Percentiles rank a stretch among this genome's conserved stretches.
Evolutionary conservation across 2,329 filamentous ascomycete genomes (phyloP).

Genomic region (Mycosphaerella arachidis): DNA sequence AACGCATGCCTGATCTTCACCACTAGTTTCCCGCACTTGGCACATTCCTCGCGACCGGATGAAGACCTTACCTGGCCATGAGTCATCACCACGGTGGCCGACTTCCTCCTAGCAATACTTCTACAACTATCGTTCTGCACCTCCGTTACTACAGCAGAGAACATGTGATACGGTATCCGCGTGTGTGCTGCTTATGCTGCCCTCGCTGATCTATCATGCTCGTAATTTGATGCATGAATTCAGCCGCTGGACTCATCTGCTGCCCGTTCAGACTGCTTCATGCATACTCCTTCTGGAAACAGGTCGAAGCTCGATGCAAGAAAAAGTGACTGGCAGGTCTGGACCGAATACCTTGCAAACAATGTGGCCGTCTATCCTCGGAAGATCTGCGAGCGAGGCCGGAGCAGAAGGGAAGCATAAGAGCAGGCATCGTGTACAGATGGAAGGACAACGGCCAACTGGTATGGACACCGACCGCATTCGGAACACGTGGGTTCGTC

Average conservation of each 20-base stretch:
- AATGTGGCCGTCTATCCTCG: constrained; percentile 4
- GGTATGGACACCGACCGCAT: constrained; percentile 13
- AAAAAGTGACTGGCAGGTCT: constrained; percentile 4
- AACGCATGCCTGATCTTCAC: not conserved
- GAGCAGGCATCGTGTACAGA: constrained; percentile 47
- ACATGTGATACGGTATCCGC: not conserved
- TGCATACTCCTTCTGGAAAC: constrained; percentile 10
- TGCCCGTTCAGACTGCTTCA: constrained; percentile 6
- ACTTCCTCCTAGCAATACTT: constrained; percentile 4
- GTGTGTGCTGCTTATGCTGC: constrained; percentile 9
- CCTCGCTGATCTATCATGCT: constrained; percentile 9
- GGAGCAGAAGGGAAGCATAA: constrained; percentile 49
- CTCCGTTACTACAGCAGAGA: not conserved
- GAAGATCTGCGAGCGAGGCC: not conserved
- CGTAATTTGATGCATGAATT: constrained; percentile 1
- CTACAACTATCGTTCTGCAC: constrained; percentile 6
- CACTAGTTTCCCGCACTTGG: not conserved
- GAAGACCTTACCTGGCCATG: constrained; percentile 13
- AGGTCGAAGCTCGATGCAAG: constrained; percentile 12
- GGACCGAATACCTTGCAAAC: constrained; percentile 1
- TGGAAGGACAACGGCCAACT: constrained; percentile 43
- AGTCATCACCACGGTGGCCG: constrained; percentile 5
- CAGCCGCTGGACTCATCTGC: not conserved
- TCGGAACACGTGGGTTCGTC: not conserved
- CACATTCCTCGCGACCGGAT: constrained; percentile 4